Evolutionary conservation across 2,329 filamentous ascomycete species (phyloP).

Genomic region (Phaeosphaeriaceae sp.): DNA sequence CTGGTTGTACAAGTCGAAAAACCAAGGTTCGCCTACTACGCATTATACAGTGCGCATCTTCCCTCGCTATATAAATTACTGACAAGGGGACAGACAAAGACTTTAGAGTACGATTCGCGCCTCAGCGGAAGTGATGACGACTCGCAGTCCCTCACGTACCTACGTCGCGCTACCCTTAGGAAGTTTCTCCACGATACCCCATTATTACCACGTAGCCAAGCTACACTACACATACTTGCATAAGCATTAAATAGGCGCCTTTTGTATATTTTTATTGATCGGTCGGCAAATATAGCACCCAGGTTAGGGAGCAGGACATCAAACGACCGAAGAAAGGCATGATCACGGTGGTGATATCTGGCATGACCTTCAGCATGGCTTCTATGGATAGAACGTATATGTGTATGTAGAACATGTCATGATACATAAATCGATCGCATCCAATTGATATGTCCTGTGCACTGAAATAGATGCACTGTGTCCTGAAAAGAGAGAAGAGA

Average conservation of each 20-base stretch:
- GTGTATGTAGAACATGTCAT: neutral
- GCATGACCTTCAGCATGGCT: neutral
- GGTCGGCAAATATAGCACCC: constrained; percentile 1
- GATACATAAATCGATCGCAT: too few relatives aligned
- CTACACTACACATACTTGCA: constrained; percentile 28
- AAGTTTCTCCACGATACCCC: constrained; percentile 46
- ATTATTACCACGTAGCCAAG: constrained; percentile 27
- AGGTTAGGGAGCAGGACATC: neutral
- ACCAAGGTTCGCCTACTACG: constrained; percentile 59
- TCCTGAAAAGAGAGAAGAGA: too few relatives aligned
- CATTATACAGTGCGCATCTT: too few relatives aligned
- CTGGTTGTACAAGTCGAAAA: constrained; percentile 73
- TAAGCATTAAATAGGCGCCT: constrained; percentile 45
- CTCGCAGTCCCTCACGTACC: constrained; percentile 10
- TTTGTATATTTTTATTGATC: neutral
- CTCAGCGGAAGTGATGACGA: constrained; percentile 40
- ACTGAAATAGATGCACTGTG: too few relatives aligned
- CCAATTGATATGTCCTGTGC: too few relatives aligned
- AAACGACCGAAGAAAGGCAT: neutral
- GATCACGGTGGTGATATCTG: too few relatives aligned
- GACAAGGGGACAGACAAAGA: constrained; percentile 50
- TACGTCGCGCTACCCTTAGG: constrained; percentile 32
- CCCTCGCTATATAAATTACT: neutral
- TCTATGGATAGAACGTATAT: neutral
- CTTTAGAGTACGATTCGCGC: constrained; percentile 54